Conservation (phyloP, 2,329 filamentous ascomycete genomes). For the Pseudohalonectria lignicola region DNA sequence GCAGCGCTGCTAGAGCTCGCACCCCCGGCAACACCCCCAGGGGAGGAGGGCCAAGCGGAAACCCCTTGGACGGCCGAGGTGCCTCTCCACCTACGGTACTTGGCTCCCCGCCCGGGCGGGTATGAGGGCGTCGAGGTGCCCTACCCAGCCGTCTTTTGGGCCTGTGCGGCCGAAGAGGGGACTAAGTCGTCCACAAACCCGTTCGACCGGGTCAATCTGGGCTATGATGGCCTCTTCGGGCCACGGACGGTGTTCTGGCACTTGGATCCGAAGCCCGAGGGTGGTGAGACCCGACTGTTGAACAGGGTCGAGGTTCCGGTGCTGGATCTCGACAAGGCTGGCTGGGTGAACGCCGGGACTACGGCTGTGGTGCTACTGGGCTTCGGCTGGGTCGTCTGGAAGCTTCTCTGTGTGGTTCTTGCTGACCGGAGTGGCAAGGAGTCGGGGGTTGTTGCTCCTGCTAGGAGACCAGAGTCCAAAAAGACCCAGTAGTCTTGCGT, state of each 20-base stretch:
- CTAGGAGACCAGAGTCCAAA: constrained; percentile 11
- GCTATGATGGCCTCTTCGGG: constrained; percentile 73
- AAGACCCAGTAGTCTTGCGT: constrained; percentile 2
- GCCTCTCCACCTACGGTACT: constrained; percentile 78
- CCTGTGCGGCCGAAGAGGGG: constrained; percentile 58
- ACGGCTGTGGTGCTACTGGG: constrained; percentile 48
- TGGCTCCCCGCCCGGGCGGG: constrained; percentile 49
- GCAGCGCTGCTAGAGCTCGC: constrained; percentile 65
- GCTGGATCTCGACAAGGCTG: constrained; percentile 38
- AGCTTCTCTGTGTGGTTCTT: constrained; percentile 26
- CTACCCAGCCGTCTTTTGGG: constrained; percentile 84
- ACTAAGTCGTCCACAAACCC: constrained; percentile 65
- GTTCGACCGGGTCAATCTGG: constrained; percentile 76
- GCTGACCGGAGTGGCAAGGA: constrained; percentile 4
- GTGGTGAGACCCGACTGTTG: constrained; percentile 25
- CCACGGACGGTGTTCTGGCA: constrained; percentile 78
- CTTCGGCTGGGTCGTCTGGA: constrained; percentile 60
- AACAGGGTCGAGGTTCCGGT: constrained; percentile 55
- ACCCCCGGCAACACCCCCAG: constrained; percentile 28
- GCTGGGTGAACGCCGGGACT: constrained; percentile 44
- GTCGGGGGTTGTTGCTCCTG: constrained; percentile 6
- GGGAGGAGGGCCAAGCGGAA: constrained; percentile 13
- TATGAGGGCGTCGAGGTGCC: constrained; percentile 50
- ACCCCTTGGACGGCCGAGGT: constrained; percentile 53
- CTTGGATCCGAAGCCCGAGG: constrained; percentile 38